A percentile compares a stretch with the other conserved stretches of the same genome.
Conservation (phyloP, 2,329 filamentous ascomycete genomes). For the Madurella fahalii region DNA sequence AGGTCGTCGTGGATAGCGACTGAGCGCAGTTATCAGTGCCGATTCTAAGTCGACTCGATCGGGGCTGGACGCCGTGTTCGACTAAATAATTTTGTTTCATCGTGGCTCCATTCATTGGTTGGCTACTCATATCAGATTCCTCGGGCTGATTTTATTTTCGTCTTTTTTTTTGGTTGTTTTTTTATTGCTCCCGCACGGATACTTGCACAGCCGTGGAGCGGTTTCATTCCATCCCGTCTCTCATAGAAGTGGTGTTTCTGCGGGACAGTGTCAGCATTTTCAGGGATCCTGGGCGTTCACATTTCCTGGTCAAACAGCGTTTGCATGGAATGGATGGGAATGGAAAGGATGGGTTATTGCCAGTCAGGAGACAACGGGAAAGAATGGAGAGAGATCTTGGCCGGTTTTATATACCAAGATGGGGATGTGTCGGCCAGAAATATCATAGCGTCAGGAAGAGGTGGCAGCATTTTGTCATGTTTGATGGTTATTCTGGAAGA, state of each 20-base stretch:
- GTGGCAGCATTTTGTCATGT: too few species aligned
- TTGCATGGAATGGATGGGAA: not conserved
- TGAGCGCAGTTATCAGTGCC: slow-evolving; percentile 7
- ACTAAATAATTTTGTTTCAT: not conserved
- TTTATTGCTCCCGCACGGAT: too few species aligned
- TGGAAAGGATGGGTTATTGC: not conserved
- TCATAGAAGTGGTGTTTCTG: not conserved
- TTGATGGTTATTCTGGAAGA: too few species aligned
- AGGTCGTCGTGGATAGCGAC: slow-evolving; percentile 40
- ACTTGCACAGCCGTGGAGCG: too few species aligned
- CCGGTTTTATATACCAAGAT: too few species aligned
- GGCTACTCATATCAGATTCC: too few species aligned
- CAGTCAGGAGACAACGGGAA: not conserved
- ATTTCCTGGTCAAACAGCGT: not conserved
- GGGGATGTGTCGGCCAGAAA: too few species aligned
- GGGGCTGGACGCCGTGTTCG: not conserved
- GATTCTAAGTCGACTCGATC: not conserved
- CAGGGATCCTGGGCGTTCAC: not conserved
- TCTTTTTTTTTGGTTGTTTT: too few species aligned
- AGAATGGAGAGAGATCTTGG: not conserved
- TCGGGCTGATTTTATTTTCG: too few species aligned
- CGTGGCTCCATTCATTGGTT: too few species aligned
- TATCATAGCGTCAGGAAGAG: too few species aligned
- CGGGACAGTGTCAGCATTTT: slow-evolving; percentile 4
- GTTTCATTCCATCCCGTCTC: not conserved